Conservation (phyloP, 1,284 basidiomycete genomes). For the Sphagnurus paluster region DNA sequence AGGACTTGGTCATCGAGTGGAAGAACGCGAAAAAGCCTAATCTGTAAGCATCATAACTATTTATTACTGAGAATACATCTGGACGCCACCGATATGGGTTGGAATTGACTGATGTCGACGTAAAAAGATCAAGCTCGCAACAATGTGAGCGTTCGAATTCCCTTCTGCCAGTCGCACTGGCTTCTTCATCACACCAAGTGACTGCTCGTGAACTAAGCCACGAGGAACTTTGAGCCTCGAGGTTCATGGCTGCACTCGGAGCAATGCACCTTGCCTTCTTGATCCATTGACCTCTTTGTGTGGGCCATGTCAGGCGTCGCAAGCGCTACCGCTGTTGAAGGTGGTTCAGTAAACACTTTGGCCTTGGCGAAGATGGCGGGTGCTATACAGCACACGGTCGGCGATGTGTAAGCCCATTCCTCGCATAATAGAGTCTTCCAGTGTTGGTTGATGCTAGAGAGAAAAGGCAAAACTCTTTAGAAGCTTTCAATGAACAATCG, state of each 20-base stretch:
- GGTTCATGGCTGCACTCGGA: slow-evolving; percentile 1
- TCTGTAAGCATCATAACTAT: slow-evolving; percentile 12
- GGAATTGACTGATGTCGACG: background rate
- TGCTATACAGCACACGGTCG: slow-evolving; percentile 12
- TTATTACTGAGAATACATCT: background rate
- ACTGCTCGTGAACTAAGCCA: slow-evolving; percentile 7
- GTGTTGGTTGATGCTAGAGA: no score
- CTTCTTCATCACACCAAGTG: slow-evolving; percentile 2
- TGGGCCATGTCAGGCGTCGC: background rate
- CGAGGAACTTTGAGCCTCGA: slow-evolving; percentile 11
- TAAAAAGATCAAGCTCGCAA: slow-evolving; percentile 6
- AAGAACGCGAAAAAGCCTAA: slow-evolving; percentile 25
- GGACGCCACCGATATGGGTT: background rate
- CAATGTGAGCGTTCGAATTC: slow-evolving; percentile 6
- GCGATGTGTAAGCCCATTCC: slow-evolving; percentile 12
- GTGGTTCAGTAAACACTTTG: background rate
- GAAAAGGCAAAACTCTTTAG: slow-evolving; percentile 28
- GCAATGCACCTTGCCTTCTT: background rate
- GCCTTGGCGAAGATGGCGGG: slow-evolving; percentile 1
- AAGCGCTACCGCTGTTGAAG: background rate
- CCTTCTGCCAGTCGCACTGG: no score
- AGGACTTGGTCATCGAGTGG: slow-evolving; percentile 67
- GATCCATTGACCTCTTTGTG: slow-evolving; percentile 5
- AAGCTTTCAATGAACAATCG: slow-evolving; percentile 31
- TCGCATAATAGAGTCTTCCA: no score